A percentile compares a stretch with the other conserved stretches of the same genome.
Conservation (phyloP, 306 rosid species). For the Carpinus fangiana region DNA sequence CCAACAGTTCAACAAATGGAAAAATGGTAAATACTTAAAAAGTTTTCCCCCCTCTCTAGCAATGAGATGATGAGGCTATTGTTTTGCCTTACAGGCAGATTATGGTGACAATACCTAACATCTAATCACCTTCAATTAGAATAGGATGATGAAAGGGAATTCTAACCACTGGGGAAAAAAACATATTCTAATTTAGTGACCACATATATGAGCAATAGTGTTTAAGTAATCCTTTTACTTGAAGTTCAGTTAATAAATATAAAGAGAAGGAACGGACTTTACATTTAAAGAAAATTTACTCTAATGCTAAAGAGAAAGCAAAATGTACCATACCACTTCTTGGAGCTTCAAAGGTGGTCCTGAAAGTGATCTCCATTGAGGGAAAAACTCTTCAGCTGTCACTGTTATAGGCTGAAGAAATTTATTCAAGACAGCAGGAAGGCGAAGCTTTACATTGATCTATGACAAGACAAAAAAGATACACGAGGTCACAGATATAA, state of each 20-base stretch:
- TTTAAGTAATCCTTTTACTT: no score
- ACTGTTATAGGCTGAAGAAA: constrained; percentile 88
- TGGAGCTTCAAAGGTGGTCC: constrained; percentile 99
- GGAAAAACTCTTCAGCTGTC: constrained; percentile 89
- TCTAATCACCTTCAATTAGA: constrained; percentile 3
- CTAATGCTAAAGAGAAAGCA: constrained; percentile 17
- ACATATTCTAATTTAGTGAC: neutral
- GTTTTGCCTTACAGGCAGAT: neutral
- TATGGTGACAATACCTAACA: neutral
- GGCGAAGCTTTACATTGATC: constrained; percentile 91
- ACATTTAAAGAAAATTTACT: neutral
- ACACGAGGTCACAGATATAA: constrained; percentile 15
- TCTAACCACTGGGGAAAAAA: neutral
- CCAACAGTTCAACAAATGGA: neutral
- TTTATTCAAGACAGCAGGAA: constrained; percentile 86
- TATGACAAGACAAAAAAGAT: constrained; percentile 35
- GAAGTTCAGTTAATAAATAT: no score
- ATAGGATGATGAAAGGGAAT: neutral
- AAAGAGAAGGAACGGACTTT: neutral
- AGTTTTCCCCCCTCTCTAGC: neutral
- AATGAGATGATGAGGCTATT: neutral
- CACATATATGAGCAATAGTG: no score
- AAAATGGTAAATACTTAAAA: neutral
- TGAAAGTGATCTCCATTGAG: constrained; percentile 92
- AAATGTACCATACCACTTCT: constrained; percentile 77